A percentile compares a stretch with the other conserved stretches of the same genome.
Evolutionary conservation across 129 eudicot genomes (phyloP).

Genomic region (Artemisia annua): DNA sequence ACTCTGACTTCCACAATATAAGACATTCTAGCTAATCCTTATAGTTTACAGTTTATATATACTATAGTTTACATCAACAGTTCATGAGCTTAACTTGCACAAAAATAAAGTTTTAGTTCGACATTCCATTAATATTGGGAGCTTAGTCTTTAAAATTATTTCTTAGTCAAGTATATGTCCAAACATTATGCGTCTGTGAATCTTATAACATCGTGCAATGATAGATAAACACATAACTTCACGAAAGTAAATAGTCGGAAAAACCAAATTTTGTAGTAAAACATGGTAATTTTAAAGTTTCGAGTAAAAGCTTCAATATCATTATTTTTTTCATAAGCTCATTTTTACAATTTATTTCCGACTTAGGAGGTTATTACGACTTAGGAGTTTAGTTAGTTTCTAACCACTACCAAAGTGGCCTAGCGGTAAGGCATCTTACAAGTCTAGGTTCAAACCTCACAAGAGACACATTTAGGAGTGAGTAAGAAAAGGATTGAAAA

Average conservation of each 20-base stretch:
- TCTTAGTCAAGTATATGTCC: no score
- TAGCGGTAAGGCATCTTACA: no score
- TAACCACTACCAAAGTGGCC: not conserved
- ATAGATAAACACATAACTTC: not conserved
- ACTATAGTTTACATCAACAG: slow-evolving; percentile 12
- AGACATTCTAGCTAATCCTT: slow-evolving; percentile 3
- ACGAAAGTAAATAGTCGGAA: not conserved
- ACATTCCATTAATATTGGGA: not conserved
- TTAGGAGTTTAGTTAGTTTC: no score
- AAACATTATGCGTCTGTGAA: no score
- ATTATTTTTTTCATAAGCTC: no score
- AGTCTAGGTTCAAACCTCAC: no score
- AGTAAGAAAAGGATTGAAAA: no score
- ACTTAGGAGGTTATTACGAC: no score
- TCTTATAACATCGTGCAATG: no score
- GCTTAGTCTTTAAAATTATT: no score
- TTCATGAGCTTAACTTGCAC: not conserved
- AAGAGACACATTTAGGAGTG: no score
- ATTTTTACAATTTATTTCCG: no score
- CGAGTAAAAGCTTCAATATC: not conserved
- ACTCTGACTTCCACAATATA: slow-evolving; percentile 8
- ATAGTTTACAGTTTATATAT: slow-evolving; percentile 4
- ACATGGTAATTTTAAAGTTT: not conserved
- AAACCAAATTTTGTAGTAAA: not conserved
- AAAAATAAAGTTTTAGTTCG: not conserved